A percentile compares a stretch with the other conserved stretches of the same genome.
Conservation (phyloP, 148 eudicot genomes). For the Heliosperma pusillum region DNA sequence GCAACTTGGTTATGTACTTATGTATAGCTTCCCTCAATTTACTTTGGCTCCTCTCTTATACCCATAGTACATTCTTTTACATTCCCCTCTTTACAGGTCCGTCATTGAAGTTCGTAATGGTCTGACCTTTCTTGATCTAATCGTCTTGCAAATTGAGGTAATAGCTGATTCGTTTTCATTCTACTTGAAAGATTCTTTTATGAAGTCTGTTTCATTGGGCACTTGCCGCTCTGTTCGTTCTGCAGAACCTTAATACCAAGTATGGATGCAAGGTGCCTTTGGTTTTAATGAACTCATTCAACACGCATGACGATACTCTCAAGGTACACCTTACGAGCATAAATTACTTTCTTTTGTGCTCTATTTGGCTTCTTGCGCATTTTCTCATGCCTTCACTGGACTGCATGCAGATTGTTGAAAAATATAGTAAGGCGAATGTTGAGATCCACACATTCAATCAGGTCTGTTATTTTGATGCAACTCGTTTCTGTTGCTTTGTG, state of each 20-base stretch:
- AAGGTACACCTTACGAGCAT: slow-evolving; percentile 49
- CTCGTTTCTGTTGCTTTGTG: slow-evolving; percentile 2
- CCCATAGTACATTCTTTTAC: neutral
- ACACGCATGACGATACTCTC: slow-evolving; percentile 93
- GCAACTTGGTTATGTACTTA: neutral
- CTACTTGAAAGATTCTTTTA: neutral
- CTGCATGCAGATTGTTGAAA: slow-evolving; percentile 72
- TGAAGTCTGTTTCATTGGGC: neutral
- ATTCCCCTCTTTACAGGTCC: slow-evolving; percentile 45
- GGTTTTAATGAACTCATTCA: slow-evolving; percentile 96
- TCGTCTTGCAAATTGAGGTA: slow-evolving; percentile 95
- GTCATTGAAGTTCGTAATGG: slow-evolving; percentile 97
- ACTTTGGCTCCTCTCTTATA: neutral
- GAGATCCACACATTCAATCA: slow-evolving; percentile 95
- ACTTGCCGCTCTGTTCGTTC: slow-evolving; percentile 20
- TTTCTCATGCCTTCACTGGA: slow-evolving; percentile 13
- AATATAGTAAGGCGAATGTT: slow-evolving; percentile 63
- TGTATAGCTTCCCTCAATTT: neutral
- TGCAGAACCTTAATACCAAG: slow-evolving; percentile 64
- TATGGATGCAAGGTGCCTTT: slow-evolving; percentile 94
- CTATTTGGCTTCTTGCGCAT: slow-evolving; percentile 11
- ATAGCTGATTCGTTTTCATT: slow-evolving; percentile 10
- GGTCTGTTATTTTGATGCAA: slow-evolving; percentile 39
- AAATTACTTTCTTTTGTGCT: neutral
- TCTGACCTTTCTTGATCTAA: slow-evolving; percentile 80